Evolutionary conservation across 106 monocot genomes (phyloP).

Genomic region (Alisma plantagoaquatica): DNA sequence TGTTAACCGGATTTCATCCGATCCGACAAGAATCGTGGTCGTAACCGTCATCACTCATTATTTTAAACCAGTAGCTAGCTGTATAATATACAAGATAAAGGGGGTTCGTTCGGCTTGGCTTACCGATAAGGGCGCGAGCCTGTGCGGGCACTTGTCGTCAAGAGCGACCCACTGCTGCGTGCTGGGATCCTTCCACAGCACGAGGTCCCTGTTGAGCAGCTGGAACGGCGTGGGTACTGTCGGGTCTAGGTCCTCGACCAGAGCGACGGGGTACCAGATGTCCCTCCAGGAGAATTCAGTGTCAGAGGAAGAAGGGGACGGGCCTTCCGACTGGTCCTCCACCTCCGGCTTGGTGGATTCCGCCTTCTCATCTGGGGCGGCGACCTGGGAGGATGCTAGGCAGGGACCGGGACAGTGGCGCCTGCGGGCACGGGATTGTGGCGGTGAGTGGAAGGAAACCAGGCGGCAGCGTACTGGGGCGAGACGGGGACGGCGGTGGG

Average conservation of each 20-base stretch:
- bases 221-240: conserved; percentile 71
- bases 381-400: conserved; percentile 12
- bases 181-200: conserved; percentile 79
- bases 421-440: conserved; percentile 24
- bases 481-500: not conserved
- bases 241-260: conserved; percentile 87
- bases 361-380: conserved; percentile 10
- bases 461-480: not conserved
- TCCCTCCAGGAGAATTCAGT: conserved; percentile 87
- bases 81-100: not conserved
- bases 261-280: conserved; percentile 90
- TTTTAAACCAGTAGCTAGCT: not conserved
- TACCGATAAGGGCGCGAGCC: conserved; percentile 94
- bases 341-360: conserved; percentile 5
- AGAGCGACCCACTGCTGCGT: conserved; percentile 72
- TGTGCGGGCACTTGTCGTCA: conserved; percentile 90
- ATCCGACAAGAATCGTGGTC: not conserved
- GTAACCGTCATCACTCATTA: not conserved
- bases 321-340: too few species aligned
- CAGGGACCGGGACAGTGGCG: conserved; percentile 10
- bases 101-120: not conserved
- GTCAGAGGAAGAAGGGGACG: too few species aligned
- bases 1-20: too few species aligned
- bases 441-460: not conserved
- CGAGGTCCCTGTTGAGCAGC: conserved; percentile 89